These are phyloP conservation scores for Hirsutella rhossiliensis DNA, from an alignment of 2,329 filamentous ascomycete genomes.

Conservation along the genomic window DNA sequence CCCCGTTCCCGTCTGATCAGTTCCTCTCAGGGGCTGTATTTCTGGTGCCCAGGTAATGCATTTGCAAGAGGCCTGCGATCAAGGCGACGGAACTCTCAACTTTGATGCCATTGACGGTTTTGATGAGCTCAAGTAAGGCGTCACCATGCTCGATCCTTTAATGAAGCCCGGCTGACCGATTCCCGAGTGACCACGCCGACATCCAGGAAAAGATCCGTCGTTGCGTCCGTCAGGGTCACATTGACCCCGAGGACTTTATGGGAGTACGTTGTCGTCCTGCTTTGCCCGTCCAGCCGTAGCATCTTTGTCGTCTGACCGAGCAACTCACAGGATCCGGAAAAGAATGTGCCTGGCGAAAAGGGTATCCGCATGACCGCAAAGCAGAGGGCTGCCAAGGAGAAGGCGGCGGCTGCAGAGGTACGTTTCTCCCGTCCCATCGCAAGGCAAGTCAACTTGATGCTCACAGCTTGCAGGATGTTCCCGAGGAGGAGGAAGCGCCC, in stretches of 20 bases:
- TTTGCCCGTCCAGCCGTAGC: neutral
- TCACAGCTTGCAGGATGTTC: neutral
- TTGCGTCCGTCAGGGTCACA: slow-evolving; percentile 64
- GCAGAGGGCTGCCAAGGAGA: slow-evolving; percentile 15
- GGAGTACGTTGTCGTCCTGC: slow-evolving; percentile 47
- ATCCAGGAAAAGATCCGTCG: slow-evolving; percentile 61
- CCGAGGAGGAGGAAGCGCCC: slow-evolving; percentile 8
- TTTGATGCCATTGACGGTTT: slow-evolving; percentile 66
- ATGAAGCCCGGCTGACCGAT: slow-evolving; percentile 4
- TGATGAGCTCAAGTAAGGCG: slow-evolving; percentile 48
- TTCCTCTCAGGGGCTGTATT: slow-evolving; percentile 62
- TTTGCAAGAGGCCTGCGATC: slow-evolving; percentile 43
- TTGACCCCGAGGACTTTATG: slow-evolving; percentile 78
- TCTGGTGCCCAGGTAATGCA: slow-evolving; percentile 63
- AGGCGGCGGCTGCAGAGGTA: neutral
- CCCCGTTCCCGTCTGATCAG: neutral
- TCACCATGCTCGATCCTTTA: neutral
- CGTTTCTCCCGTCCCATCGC: neutral
- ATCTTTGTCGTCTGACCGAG: neutral
- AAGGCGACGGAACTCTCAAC: slow-evolving; percentile 37
- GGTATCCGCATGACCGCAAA: slow-evolving; percentile 43
- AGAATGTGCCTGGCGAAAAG: slow-evolving; percentile 55
- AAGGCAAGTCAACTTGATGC: neutral
- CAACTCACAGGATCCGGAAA: slow-evolving; percentile 53
- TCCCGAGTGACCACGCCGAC: slow-evolving; percentile 36